These are phyloP conservation scores for Filobasidium floriforme DNA, from an alignment of 768 basidiomycete species.

Conservation along the genomic window DNA sequence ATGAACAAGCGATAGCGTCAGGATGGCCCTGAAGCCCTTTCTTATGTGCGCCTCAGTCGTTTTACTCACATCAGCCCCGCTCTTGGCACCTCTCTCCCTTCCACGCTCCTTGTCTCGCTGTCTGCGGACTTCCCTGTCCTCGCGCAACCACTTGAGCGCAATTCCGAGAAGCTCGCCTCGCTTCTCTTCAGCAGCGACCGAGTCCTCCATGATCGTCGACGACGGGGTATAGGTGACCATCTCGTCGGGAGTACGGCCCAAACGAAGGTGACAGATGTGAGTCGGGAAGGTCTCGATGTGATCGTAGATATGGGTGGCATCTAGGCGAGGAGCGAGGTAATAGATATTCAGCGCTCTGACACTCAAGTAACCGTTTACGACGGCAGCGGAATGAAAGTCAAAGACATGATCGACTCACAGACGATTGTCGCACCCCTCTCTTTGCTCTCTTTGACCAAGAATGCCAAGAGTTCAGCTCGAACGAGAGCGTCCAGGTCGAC, in stretches of 20 bases:
- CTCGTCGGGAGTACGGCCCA: constrained; percentile 62
- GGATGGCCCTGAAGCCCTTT: neutral
- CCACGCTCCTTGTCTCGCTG: constrained; percentile 52
- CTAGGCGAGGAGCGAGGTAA: constrained; percentile 46
- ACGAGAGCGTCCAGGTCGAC: constrained; percentile 96
- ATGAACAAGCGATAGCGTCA: too few relatives aligned
- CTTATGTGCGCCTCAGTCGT: too few relatives aligned
- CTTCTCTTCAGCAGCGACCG: constrained; percentile 17
- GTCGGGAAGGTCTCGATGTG: constrained; percentile 87
- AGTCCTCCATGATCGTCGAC: constrained; percentile 5
- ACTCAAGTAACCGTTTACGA: constrained; percentile 8
- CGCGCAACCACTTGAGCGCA: constrained; percentile 78
- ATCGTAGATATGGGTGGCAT: constrained; percentile 96
- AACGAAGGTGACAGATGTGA: constrained; percentile 81
- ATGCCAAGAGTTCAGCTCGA: constrained; percentile 77
- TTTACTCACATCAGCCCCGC: constrained; percentile 35
- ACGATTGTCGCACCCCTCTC: constrained; percentile 75
- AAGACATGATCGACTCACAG: constrained; percentile 51
- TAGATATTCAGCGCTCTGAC: constrained; percentile 16
- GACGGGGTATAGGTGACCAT: constrained; percentile 58
- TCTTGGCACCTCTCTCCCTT: constrained; percentile 48
- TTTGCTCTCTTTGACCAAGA: constrained; percentile 75
- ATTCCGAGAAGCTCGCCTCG: constrained; percentile 56
- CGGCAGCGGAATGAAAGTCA: neutral
- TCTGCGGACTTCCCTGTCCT: constrained; percentile 58